A percentile compares a stretch with the other conserved stretches of the same genome.
Evolutionary conservation across 345 rosid species (phyloP).

Genomic region (Lagerstroemia speciosa): DNA sequence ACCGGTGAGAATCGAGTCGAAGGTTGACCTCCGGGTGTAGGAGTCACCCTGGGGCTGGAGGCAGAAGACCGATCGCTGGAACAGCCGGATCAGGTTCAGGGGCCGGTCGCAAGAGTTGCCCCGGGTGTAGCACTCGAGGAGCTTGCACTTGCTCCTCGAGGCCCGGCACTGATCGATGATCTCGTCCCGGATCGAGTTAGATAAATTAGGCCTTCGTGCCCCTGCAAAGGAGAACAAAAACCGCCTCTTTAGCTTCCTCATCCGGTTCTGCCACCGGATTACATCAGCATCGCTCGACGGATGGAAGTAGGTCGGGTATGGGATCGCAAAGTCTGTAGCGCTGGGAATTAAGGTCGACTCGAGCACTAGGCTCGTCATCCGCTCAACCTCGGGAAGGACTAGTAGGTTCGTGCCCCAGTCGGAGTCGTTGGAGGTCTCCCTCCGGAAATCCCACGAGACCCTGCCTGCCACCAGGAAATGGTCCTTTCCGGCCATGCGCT

Average conservation of each 20-base stretch:
- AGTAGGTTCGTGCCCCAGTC: conserved; percentile 46
- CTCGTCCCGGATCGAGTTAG: conserved; percentile 26
- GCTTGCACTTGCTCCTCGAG: background rate
- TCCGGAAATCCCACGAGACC: conserved; percentile 43
- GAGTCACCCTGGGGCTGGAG: conserved; percentile 60
- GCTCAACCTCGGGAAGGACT: conserved; percentile 33
- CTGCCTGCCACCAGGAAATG: conserved; percentile 57
- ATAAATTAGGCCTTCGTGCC: conserved; percentile 27
- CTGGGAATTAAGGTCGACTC: conserved; percentile 24
- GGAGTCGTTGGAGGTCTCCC: conserved; percentile 12
- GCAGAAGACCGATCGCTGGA: conserved; percentile 36
- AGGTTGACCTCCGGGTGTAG: conserved; percentile 43
- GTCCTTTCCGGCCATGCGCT: conserved; percentile 41
- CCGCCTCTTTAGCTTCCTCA: conserved; percentile 17
- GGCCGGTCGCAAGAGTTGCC: conserved; percentile 35
- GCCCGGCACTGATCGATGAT: conserved; percentile 40
- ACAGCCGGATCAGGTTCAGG: conserved; percentile 29
- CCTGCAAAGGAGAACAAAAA: conserved; percentile 43
- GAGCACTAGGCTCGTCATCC: conserved; percentile 41
- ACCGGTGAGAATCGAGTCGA: conserved; percentile 50
- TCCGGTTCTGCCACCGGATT: conserved; percentile 31
- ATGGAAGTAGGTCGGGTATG: conserved; percentile 60
- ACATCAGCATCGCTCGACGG: conserved; percentile 28
- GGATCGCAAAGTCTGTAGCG: conserved; percentile 44
- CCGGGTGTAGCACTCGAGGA: conserved; percentile 22